phyloP scores from a whole-genome alignment of 2,329 filamentous ascomycete species.

The Colletotrichum tamarilloi region DNA sequence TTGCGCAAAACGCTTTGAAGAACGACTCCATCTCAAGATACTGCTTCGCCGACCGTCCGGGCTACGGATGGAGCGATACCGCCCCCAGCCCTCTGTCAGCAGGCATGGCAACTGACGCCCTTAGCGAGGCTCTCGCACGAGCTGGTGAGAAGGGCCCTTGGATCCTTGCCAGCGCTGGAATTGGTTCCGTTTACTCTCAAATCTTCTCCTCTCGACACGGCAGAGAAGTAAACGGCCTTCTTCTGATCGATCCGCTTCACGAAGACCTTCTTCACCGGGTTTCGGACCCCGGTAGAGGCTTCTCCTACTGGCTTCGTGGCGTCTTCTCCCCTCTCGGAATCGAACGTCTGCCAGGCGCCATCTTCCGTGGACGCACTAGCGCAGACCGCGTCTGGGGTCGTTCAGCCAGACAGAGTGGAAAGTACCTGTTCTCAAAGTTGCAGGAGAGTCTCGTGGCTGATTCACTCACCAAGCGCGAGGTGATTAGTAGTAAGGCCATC shows the following conservation, averaged over 20 bases:
- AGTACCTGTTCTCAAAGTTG: constrained; percentile 88
- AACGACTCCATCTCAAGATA: constrained; percentile 89
- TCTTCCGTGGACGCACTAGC: constrained; percentile 83
- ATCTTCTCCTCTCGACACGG: constrained; percentile 90
- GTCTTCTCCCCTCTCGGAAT: constrained; percentile 88
- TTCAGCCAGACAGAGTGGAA: constrained; percentile 81
- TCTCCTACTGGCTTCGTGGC: constrained; percentile 87
- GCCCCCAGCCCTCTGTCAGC: constrained; percentile 93
- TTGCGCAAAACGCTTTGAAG: constrained; percentile 79
- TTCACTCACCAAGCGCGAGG: constrained; percentile 86
- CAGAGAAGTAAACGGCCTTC: constrained; percentile 77
- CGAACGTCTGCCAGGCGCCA: constrained; percentile 80
- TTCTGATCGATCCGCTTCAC: constrained; percentile 90
- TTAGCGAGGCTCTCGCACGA: constrained; percentile 85
- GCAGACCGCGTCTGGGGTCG: constrained; percentile 88
- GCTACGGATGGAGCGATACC: constrained; percentile 88
- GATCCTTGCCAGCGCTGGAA: constrained; percentile 86
- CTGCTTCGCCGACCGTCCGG: constrained; percentile 95
- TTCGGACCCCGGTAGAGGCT: constrained; percentile 76
- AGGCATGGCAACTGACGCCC: constrained; percentile 88
- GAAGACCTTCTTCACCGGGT: constrained; percentile 83
- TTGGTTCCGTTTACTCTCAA: constrained; percentile 88
- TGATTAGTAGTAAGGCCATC: constrained; percentile 81
- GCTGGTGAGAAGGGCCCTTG: constrained; percentile 89
- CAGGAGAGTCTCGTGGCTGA: constrained; percentile 92